Percentiles rank a stretch among this genome's conserved stretches.
These are phyloP conservation scores for Tardiomyces digboiensis DNA, from an alignment of 1,139 yeast species.

Conservation along the genomic window DNA sequence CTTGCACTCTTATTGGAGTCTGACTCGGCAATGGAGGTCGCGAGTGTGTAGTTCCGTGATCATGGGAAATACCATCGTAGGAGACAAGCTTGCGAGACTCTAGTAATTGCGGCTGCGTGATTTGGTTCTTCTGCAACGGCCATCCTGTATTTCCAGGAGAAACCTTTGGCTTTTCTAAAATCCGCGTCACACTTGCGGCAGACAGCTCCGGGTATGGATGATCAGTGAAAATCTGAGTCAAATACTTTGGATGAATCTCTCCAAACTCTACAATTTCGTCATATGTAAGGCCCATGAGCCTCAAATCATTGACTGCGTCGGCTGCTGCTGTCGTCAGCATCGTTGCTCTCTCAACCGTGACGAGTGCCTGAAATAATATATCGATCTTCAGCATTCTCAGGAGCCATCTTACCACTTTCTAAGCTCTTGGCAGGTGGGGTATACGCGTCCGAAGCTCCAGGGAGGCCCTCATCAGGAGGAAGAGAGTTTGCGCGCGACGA, in stretches of 20 bases:
- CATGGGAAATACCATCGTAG: not conserved
- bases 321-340: not conserved
- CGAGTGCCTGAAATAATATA: too few relatives aligned
- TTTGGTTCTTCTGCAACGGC: not conserved
- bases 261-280: constrained; percentile 19
- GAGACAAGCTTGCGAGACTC: not conserved
- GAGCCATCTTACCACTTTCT: too few relatives aligned
- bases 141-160: not conserved
- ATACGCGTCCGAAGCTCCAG: too few relatives aligned
- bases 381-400: too few relatives aligned
- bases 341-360: too few relatives aligned
- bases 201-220: not conserved
- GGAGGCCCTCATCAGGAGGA: not conserved
- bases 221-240: constrained; percentile 12
- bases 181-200: not conserved
- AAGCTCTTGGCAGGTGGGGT: too few relatives aligned
- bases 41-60: too few relatives aligned
- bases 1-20: too few relatives aligned
- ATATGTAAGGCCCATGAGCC: constrained; percentile 20
- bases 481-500: not conserved
- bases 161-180: not conserved
- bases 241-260: constrained; percentile 11
- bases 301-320: constrained; percentile 18
- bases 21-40: too few relatives aligned
- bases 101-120: not conserved